These are phyloP conservation scores for Tetracentron sinense DNA, from an alignment of 164 flowering plant species.

Conservation along the genomic window DNA sequence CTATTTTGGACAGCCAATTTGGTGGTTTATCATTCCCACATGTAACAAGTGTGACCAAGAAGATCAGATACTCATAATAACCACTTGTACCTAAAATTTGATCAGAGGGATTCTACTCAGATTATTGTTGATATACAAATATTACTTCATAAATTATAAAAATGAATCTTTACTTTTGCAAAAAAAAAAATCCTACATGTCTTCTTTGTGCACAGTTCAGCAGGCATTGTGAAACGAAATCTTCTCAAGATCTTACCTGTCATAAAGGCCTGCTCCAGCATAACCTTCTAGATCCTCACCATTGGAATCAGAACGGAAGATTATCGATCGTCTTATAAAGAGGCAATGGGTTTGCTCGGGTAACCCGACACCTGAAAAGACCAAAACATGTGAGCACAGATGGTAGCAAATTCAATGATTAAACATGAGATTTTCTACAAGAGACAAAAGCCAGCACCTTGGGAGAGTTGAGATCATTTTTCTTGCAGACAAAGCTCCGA, in stretches of 20 bases:
- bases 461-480: slow-evolving; percentile 67
- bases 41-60: no score
- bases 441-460: slow-evolving; percentile 52
- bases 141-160: no score
- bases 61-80: no score
- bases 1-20: no score
- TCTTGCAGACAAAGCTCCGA: slow-evolving; percentile 91
- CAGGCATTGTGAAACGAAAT: neutral
- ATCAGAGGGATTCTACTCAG: no score
- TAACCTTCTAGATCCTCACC: slow-evolving; percentile 99
- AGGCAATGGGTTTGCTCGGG: slow-evolving; percentile 95
- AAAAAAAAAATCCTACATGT: no score
- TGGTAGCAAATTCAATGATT: neutral
- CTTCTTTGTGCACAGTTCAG: neutral
- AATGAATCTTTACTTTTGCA: neutral
- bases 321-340: slow-evolving; percentile 78
- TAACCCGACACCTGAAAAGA: slow-evolving; percentile 75
- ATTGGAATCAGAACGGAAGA: slow-evolving; percentile 94
- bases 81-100: no score
- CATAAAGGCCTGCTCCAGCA: slow-evolving; percentile 99
- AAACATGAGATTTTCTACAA: neutral
- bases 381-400: neutral
- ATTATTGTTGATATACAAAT: no score
- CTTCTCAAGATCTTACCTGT: slow-evolving; percentile 51
- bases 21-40: no score